These are phyloP conservation scores for Vigna radiata DNA, from an alignment of 306 rosid species.

Conservation along the genomic window DNA sequence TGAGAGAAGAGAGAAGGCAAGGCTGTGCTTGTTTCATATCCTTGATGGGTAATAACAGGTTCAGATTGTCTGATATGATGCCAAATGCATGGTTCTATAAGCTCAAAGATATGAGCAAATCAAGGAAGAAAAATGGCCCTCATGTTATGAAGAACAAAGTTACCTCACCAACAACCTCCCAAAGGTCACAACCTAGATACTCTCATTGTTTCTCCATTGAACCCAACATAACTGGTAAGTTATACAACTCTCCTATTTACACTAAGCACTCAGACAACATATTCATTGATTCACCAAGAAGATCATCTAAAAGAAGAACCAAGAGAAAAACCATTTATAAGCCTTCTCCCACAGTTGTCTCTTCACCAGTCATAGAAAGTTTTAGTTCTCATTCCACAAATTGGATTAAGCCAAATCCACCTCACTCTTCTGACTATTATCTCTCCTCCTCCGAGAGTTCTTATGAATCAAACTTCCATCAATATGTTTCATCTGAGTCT, in stretches of 20 bases:
- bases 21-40: slow-evolving; percentile 28
- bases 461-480: slow-evolving; percentile 50
- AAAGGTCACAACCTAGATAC: slow-evolving; percentile 50
- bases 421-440: slow-evolving; percentile 51
- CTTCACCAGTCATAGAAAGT: slow-evolving; percentile 47
- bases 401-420: slow-evolving; percentile 44
- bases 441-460: slow-evolving; percentile 55
- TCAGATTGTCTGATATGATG: slow-evolving; percentile 77
- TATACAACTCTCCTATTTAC: slow-evolving; percentile 50
- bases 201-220: slow-evolving; percentile 47
- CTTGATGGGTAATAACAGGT: slow-evolving; percentile 77
- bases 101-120: slow-evolving; percentile 75
- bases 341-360: slow-evolving; percentile 61
- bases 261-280: slow-evolving; percentile 48
- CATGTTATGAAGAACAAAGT: slow-evolving; percentile 54
- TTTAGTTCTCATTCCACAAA: slow-evolving; percentile 48
- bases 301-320: slow-evolving; percentile 59
- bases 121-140: slow-evolving; percentile 57
- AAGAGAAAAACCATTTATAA: slow-evolving; percentile 64
- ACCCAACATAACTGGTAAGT: slow-evolving; percentile 51
- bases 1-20: slow-evolving; percentile 38
- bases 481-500: slow-evolving; percentile 57
- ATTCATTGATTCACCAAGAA: slow-evolving; percentile 70
- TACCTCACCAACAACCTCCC: slow-evolving; percentile 52
- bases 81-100: slow-evolving; percentile 92